phyloP scores from a whole-genome alignment of 2,329 filamentous ascomycete genomes.

The Calonectria crousiana region DNA sequence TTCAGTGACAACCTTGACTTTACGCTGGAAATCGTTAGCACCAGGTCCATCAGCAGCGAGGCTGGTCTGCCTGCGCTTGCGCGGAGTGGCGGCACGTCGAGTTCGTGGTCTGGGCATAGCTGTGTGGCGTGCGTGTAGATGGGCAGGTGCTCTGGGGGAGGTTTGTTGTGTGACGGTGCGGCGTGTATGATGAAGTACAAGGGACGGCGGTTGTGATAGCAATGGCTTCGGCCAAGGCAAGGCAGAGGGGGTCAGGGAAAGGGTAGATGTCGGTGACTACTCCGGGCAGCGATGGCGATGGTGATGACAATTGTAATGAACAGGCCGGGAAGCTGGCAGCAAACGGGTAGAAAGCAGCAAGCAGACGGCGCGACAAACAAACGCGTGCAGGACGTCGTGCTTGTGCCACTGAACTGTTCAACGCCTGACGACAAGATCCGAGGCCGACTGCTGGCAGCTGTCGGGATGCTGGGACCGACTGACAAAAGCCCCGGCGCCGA shows the following conservation, averaged over 20 bases:
- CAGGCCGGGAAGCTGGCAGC: conserved; percentile 1
- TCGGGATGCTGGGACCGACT: conserved; percentile 7
- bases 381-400: conserved; percentile 25
- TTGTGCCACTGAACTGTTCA: conserved; percentile 12
- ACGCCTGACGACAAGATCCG: conserved; percentile 9
- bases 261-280: neutral
- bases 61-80: conserved; percentile 27
- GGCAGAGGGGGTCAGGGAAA: neutral
- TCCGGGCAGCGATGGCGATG: conserved; percentile 14
- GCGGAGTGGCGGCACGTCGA: conserved; percentile 29
- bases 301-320: conserved; percentile 7
- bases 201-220: conserved; percentile 14
- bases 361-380: conserved; percentile 9
- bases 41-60: conserved; percentile 15
- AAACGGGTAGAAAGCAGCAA: neutral
- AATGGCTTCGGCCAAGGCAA: conserved; percentile 1
- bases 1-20: conserved; percentile 92
- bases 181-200: conserved; percentile 10
- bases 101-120: conserved; percentile 32
- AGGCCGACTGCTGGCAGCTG: conserved; percentile 19
- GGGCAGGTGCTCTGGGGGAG: neutral
- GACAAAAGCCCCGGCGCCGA: conserved; percentile 5
- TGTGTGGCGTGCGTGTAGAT: neutral
- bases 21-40: conserved; percentile 73
- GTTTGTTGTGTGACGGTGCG: neutral